These are phyloP conservation scores for Phytophthora capsici DNA, from an alignment of 352 stramenopile genomes.

Conservation along the genomic window DNA sequence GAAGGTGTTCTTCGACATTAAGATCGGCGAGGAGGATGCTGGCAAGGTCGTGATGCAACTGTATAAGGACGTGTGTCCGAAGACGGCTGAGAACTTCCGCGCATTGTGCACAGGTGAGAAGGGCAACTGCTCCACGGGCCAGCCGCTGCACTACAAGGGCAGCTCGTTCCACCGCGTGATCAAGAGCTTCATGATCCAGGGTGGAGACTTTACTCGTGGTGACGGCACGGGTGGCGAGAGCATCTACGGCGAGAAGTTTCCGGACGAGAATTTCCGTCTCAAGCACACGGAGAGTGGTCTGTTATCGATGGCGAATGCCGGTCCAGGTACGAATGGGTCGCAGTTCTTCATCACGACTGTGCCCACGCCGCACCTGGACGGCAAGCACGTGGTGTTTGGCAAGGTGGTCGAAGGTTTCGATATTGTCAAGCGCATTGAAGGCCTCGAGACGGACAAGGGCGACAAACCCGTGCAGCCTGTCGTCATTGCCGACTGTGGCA, in stretches of 20 bases:
- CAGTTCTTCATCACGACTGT: constrained; percentile 98
- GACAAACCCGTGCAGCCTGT: constrained; percentile 94
- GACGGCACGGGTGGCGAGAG: constrained; percentile 96
- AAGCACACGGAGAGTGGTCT: constrained; percentile 96
- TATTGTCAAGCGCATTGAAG: constrained; percentile 94
- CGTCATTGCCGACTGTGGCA: constrained; percentile 97
- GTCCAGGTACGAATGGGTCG: constrained; percentile 96
- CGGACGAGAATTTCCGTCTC: constrained; percentile 98
- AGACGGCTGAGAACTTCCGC: constrained; percentile 99
- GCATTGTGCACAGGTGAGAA: constrained; percentile 98
- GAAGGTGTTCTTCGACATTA: constrained; percentile 99
- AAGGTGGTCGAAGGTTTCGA: constrained; percentile 92
- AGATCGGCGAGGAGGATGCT: constrained; percentile 88
- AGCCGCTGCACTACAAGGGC: constrained; percentile 98
- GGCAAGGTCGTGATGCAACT: constrained; percentile 97
- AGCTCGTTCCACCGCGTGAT: constrained; percentile 98
- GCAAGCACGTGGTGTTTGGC: constrained; percentile 99
- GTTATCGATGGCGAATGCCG: constrained; percentile 97
- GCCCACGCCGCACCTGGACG: constrained; percentile 96
- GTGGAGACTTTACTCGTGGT: constrained; percentile 95
- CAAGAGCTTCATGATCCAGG: constrained; percentile 95
- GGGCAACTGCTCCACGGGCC: constrained; percentile 80
- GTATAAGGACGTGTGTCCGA: constrained; percentile 95
- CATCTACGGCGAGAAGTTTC: constrained; percentile 95
- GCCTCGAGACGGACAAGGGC: constrained; percentile 81